Conservation (phyloP, 257 asterid genomes). For the Solanum microdontum region DNA sequence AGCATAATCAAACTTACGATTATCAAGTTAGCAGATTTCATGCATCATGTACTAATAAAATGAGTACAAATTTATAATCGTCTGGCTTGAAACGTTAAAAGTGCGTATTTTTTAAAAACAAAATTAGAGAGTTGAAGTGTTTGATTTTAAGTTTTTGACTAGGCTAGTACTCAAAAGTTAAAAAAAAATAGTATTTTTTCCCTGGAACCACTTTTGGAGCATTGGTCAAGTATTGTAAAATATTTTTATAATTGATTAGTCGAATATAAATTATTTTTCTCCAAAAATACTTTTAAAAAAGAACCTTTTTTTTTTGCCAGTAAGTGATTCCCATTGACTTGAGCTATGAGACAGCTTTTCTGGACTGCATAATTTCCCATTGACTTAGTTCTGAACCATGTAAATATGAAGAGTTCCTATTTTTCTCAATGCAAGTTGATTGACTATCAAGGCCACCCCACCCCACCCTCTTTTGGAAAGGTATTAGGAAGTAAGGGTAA, state of each 20-base stretch:
- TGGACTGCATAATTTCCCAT: background rate
- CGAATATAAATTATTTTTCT: no score
- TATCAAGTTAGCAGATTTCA: background rate
- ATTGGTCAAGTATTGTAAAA: background rate
- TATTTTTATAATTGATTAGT: no score
- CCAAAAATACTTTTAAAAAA: background rate
- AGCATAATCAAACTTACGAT: background rate
- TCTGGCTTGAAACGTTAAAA: background rate
- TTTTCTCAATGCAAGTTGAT: background rate
- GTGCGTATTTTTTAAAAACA: background rate
- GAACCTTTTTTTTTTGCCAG: background rate
- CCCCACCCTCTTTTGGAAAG: background rate
- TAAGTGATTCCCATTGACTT: background rate
- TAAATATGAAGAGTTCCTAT: background rate
- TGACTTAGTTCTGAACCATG: background rate
- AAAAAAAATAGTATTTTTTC: no score
- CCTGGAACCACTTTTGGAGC: background rate
- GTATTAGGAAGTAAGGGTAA: background rate
- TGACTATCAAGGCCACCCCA: background rate
- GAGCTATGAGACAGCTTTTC: background rate
- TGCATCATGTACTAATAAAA: background rate
- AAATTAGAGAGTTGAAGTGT: background rate
- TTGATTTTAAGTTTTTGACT: background rate
- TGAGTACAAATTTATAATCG: background rate
- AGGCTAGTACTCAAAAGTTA: background rate